phyloP scores from a whole-genome alignment of 2,329 filamentous ascomycete genomes.

The Cercospora janseana region DNA sequence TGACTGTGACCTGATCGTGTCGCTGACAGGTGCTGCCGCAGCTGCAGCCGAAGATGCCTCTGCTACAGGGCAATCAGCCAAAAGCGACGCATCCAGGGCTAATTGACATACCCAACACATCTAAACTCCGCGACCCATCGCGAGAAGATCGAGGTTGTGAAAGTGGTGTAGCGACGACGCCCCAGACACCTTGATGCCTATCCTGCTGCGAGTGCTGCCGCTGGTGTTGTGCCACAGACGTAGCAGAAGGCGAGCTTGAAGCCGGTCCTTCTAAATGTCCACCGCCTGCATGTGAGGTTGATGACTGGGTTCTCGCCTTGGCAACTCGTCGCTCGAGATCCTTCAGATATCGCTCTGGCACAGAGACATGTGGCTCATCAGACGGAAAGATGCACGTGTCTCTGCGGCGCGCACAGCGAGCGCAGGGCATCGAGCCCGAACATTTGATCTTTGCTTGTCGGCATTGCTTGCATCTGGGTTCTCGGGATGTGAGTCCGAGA shows the following conservation, averaged over 20 bases:
- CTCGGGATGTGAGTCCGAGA: slow-evolving; percentile 12
- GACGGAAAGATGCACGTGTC: slow-evolving; percentile 42
- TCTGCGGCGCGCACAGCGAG: slow-evolving; percentile 47
- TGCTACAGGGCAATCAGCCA: slow-evolving; percentile 1
- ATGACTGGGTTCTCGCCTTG: not conserved
- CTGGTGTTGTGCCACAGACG: not conserved
- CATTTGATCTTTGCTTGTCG: slow-evolving; percentile 50
- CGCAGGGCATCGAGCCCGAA: slow-evolving; percentile 45
- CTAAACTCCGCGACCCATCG: slow-evolving; percentile 2
- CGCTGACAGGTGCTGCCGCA: not conserved
- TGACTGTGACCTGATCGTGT: not conserved
- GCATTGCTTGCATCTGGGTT: slow-evolving; percentile 45
- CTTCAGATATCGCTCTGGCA: slow-evolving; percentile 16
- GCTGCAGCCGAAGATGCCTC: slow-evolving; percentile 8
- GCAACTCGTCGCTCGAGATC: slow-evolving; percentile 17
- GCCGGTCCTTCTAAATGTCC: no score
- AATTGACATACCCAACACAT: slow-evolving; percentile 2
- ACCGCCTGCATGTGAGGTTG: not conserved
- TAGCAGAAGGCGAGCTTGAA: not conserved
- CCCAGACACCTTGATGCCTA: not conserved
- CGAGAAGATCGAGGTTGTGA: not conserved
- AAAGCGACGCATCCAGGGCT: no score
- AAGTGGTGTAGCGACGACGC: not conserved
- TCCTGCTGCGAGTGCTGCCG: not conserved
- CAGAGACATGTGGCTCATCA: slow-evolving; percentile 31